These are phyloP conservation scores for Botryotinia convoluta DNA, from an alignment of 2,329 filamentous ascomycete species.

Conservation along the genomic window DNA sequence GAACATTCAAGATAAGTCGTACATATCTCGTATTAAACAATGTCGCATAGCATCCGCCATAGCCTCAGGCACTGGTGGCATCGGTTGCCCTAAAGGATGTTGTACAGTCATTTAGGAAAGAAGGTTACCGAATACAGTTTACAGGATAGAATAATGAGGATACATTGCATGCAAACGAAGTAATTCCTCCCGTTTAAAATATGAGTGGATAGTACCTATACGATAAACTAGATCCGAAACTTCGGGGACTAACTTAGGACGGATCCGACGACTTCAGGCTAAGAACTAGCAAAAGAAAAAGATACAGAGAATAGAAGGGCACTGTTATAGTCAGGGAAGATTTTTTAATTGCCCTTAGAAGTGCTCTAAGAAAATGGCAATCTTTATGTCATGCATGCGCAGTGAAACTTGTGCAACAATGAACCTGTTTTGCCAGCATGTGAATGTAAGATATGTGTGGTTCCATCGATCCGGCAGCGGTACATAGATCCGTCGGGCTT, in stretches of 20 bases:
- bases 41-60: not conserved
- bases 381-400: not conserved
- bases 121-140: not conserved
- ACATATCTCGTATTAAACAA: too few species aligned
- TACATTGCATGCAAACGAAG: not conserved
- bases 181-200: not conserved
- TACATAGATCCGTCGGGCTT: not conserved
- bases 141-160: not conserved
- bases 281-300: not conserved
- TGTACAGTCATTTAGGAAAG: not conserved
- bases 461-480: not conserved
- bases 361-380: not conserved
- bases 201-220: not conserved
- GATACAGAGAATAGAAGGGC: not conserved
- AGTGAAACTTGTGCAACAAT: not conserved
- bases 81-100: not conserved
- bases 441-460: not conserved
- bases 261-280: slow-evolving; percentile 6
- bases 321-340: not conserved
- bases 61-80: not conserved
- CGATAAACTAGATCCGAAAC: not conserved
- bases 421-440: not conserved
- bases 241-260: not conserved
- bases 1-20: not conserved
- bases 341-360: not conserved